These are phyloP conservation scores for Stachybotrys elegans DNA, from an alignment of 2,329 filamentous ascomycete species.

Conservation along the genomic window DNA sequence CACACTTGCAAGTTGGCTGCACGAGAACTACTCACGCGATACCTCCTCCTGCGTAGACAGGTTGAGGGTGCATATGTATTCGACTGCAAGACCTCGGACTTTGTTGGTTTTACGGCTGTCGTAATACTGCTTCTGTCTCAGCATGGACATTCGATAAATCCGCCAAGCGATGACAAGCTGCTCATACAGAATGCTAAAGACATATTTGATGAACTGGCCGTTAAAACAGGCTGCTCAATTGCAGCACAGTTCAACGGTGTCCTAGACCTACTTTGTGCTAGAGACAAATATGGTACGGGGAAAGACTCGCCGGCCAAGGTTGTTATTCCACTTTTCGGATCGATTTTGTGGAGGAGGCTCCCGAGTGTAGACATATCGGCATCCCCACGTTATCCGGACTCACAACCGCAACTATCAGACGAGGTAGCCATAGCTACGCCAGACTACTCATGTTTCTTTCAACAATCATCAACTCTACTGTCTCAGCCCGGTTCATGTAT, in stretches of 20 bases:
- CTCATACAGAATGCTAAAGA: background rate
- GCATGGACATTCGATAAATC: background rate
- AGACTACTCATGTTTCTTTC: no score
- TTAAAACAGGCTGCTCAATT: background rate
- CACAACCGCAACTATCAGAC: background rate
- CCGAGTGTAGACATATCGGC: no score
- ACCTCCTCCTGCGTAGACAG: background rate
- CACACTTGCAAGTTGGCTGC: constrained; percentile 1
- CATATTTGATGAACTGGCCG: background rate
- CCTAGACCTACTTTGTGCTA: background rate
- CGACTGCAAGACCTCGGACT: constrained; percentile 1
- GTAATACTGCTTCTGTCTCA: background rate
- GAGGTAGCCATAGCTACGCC: background rate
- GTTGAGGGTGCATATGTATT: background rate
- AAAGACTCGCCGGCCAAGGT: background rate
- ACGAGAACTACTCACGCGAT: constrained; percentile 3
- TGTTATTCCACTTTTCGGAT: background rate
- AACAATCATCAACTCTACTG: background rate
- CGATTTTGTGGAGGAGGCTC: background rate
- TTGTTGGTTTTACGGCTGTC: constrained; percentile 1
- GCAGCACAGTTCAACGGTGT: background rate
- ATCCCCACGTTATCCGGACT: background rate
- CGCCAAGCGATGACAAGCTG: background rate
- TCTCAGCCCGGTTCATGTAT: background rate
- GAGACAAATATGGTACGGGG: background rate